Evolutionary conservation across 1,284 basidiomycete species (phyloP), one percentile per base, ranked within the genome.

Genomic region (Trichosporon sp.): DNA sequence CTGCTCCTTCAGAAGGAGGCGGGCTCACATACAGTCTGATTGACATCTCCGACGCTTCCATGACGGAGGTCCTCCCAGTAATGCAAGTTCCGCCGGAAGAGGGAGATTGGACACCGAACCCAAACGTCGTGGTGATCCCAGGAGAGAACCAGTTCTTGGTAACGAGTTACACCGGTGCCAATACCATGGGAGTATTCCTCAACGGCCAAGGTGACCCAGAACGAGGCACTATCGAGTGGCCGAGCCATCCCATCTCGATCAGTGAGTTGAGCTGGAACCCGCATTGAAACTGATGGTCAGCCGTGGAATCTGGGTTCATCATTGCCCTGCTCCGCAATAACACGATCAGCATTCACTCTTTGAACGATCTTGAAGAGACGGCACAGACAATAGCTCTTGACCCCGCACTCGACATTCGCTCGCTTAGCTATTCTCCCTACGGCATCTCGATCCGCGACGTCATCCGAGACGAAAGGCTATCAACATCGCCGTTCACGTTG

Each of bases 221-320:
- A 8, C 88, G 94, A 61, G 93, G 93, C 1, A 95, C 94, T 1
- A 85, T 96, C 40, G 89, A 94, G 79, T 96, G 93, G 92, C 86
- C 88, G 0, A 87, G 86, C 63, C 90, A 95, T 84, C 92, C 94
- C 0, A 84, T 90, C 51, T 88, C 90, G 11, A 85, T 95, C 48
- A 90, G 93, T 94, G 76, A 78, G 91, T 74, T 61, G 6, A n/a
- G 8, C 12, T 35, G 35, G 40, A 48, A 26, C 26, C 8, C 32
- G 65, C 48, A 11, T n/a, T 8, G n/a, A 26, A 26, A 46, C 64
- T 68, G 38, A 70, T 68, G 26, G 31, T 2, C 77, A 94, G 93
- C 89, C 72, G 85, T 94, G 70, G 93, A 96, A 78, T 90, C 90
- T 73, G 92, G 92, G 2, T 91, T 91, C 76, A 86, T 94, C 72